Conservation (phyloP, 108 stramenopile genomes). For the Aurantiochytrium sp. region DNA sequence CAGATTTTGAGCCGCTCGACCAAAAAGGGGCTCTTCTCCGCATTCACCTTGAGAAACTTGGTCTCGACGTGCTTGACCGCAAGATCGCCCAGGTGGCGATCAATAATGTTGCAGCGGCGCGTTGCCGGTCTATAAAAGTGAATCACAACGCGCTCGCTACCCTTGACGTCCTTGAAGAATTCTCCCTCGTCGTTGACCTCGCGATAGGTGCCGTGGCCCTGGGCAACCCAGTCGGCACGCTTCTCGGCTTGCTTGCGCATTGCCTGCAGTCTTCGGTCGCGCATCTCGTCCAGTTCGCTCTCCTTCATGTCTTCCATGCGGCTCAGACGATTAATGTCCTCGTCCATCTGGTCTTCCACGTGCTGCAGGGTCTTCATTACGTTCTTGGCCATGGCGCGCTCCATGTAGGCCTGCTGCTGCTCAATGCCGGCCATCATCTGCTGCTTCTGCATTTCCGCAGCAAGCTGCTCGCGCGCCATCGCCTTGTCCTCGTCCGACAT, state of each 20-base stretch:
- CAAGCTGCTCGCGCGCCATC: not conserved
- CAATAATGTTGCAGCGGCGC: conserved; percentile 79
- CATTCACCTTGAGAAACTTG: conserved; percentile 86
- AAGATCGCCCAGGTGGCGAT: conserved; percentile 71
- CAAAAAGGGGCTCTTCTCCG: conserved; percentile 86
- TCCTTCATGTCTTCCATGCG: conserved; percentile 55
- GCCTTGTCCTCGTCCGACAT: not conserved
- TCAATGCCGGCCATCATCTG: not conserved
- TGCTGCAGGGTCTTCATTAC: conserved; percentile 20
- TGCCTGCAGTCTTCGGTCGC: conserved; percentile 63
- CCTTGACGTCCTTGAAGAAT: conserved; percentile 85
- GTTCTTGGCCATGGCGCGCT: not conserved
- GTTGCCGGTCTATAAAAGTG: conserved; percentile 92
- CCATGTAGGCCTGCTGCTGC: conserved; percentile 17
- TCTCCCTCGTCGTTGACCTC: conserved; percentile 65
- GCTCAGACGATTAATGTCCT: conserved; percentile 2
- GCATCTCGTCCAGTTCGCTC: conserved; percentile 74
- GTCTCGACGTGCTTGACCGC: conserved; percentile 85
- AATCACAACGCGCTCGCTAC: conserved; percentile 67
- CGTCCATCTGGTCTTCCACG: conserved; percentile 17
- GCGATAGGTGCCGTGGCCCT: conserved; percentile 77
- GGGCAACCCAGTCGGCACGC: conserved; percentile 53
- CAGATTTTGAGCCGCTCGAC: conserved; percentile 83
- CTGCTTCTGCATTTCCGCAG: not conserved
- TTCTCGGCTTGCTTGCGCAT: conserved; percentile 64